Base-by-base conservation (phyloP, 495 filamentous ascomycete genomes). In the Tuber microsphaerosporum region DNA sequence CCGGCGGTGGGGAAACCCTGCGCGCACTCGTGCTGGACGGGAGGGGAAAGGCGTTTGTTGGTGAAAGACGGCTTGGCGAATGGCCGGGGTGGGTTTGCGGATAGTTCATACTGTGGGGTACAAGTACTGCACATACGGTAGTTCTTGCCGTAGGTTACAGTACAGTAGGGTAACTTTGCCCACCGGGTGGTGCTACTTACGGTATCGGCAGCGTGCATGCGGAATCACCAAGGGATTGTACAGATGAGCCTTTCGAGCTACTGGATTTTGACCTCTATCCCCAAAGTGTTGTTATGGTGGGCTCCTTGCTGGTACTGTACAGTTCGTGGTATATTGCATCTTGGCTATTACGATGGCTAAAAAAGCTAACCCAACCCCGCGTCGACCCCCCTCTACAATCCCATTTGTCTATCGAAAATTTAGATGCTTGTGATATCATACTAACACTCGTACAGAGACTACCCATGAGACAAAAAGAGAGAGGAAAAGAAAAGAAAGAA, bases 351-450 rank as follows among this genome's bases (percentile, higher is more conserved):
- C 26, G 7, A 22, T 65, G 5, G 14, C 31, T 16, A 12, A 65
- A 65, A 65, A 31, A 12, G 31, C 14, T 14, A 65, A 34, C 26
- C 31, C 56, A 31, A 26, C 51, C 22, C 48, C 48, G 8, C 42
- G 42, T 43, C 42, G 10, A 43, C 42, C 42, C 10, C 9, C 42
- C 42, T 9, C 42, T 9, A 12, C 56, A 34, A 17, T 34, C 26
- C 56, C 56, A 31, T 12, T 4, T 16, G 56, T 65, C 56, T 65
- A 65, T 65, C 26, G 4, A n/a, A 34, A 34, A 65, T 34, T 65
- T 65, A 65, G 16, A 65, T 65, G 56, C 34, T 65, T 65, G n/a
- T n/a, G n/a, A n/a, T n/a, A n/a, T n/a, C n/a, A 65, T 65, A 34
- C 56, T 31, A 34, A 34, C 31, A 16, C 20, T 56, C 56, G 19